Conservation (phyloP, 805 yeast species). For the Saccharomyces jurei region DNA sequence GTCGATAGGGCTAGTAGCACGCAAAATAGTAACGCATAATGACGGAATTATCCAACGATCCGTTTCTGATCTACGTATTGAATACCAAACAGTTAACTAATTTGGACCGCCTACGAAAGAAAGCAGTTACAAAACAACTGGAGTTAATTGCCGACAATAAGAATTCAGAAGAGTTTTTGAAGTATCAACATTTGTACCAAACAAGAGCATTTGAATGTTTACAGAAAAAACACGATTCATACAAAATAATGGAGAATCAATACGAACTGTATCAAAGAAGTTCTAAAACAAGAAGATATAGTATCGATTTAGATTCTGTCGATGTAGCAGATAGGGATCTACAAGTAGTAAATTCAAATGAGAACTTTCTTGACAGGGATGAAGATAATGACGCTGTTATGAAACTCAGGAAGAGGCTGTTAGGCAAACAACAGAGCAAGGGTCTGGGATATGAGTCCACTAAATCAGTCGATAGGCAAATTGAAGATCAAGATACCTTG, state of each 20-base stretch:
- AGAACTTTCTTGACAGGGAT: neutral
- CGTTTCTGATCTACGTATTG: conserved; percentile 13
- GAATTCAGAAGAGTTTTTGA: conserved; percentile 1
- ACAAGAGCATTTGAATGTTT: conserved; percentile 9
- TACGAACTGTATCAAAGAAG: conserved; percentile 13
- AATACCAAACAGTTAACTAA: conserved; percentile 17
- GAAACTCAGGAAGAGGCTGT: conserved; percentile 29
- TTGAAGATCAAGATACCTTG: conserved; percentile 31
- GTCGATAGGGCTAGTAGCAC: neutral
- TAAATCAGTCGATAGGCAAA: conserved; percentile 28
- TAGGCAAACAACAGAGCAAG: conserved; percentile 14
- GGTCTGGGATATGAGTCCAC: conserved; percentile 1
- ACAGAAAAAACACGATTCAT: conserved; percentile 3
- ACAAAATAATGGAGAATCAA: conserved; percentile 6
- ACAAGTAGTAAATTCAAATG: neutral
- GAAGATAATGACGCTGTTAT: conserved; percentile 25
- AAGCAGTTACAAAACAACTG: conserved; percentile 7
- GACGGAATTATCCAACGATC: conserved; percentile 7
- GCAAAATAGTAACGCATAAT: neutral
- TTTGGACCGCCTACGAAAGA: conserved; percentile 7
- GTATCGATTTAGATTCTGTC: conserved; percentile 26
- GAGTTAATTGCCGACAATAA: conserved; percentile 1
- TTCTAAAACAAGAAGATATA: conserved; percentile 18
- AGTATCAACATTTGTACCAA: conserved; percentile 10
- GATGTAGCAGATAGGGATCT: conserved; percentile 1